These are phyloP conservation scores for Micractinium conductrix DNA, from an alignment of 139 green algal species.

Conservation along the genomic window DNA sequence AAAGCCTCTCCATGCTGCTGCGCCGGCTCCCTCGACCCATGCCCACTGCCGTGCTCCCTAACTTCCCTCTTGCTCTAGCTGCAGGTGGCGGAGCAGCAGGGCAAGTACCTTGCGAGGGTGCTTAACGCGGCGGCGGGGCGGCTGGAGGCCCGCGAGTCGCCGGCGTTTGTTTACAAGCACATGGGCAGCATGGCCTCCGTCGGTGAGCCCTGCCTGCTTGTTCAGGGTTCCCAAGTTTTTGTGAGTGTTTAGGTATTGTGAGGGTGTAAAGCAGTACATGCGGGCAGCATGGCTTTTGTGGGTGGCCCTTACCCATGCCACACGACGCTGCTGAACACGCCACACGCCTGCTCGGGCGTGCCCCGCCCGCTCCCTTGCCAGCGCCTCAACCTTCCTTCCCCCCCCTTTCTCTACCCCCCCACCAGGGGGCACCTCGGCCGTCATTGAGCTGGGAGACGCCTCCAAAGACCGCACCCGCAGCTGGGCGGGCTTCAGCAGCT, in stretches of 20 bases:
- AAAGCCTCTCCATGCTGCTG: too few relatives aligned
- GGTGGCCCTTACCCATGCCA: too few relatives aligned
- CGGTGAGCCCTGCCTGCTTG: background rate
- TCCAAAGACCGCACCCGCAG: background rate
- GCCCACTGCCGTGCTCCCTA: too few relatives aligned
- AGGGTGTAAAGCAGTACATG: too few relatives aligned
- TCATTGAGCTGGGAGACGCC: slow-evolving; percentile 58
- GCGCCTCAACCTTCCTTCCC: too few relatives aligned
- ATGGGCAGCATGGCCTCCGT: slow-evolving; percentile 78
- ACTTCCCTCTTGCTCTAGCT: background rate
- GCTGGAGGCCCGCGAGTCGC: background rate
- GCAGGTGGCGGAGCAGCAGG: slow-evolving; percentile 96
- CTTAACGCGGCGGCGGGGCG: slow-evolving; percentile 65
- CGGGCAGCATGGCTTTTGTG: background rate
- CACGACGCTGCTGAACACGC: too few relatives aligned
- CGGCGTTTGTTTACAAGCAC: slow-evolving; percentile 25
- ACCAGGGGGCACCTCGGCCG: slow-evolving; percentile 45
- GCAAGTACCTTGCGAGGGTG: slow-evolving; percentile 78
- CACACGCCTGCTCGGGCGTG: too few relatives aligned
- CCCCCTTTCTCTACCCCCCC: background rate
- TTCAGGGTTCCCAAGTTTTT: background rate
- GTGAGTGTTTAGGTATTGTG: background rate
- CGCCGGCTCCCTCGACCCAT: too few relatives aligned
- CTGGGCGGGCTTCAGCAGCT: slow-evolving; percentile 63
- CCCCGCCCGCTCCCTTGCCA: too few relatives aligned